These are phyloP conservation scores for Boletus eberwhitei DNA, from an alignment of 768 basidiomycete species.

Conservation along the genomic window DNA sequence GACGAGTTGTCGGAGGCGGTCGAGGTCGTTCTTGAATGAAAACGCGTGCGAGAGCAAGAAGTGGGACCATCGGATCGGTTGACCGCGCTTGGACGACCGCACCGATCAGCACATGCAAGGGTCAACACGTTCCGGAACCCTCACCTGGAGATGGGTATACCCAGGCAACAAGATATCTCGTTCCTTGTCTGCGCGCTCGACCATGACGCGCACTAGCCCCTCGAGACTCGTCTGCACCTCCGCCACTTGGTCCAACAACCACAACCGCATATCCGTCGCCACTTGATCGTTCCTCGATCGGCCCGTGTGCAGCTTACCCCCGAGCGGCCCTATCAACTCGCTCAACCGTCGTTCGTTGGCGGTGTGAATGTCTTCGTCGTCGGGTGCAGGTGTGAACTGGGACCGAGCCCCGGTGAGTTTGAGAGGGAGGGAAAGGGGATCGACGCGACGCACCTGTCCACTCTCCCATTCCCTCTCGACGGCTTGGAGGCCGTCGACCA, in stretches of 20 bases:
- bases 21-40: constrained; percentile 86
- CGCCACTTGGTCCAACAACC: constrained; percentile 79
- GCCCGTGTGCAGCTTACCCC: constrained; percentile 96
- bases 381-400: constrained; percentile 74
- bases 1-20: constrained; percentile 76
- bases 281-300: constrained; percentile 98
- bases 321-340: constrained; percentile 88
- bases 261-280: constrained; percentile 96
- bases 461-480: constrained; percentile 86
- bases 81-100: constrained; percentile 74
- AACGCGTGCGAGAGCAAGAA: constrained; percentile 93
- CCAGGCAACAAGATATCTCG: constrained; percentile 89
- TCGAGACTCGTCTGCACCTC: constrained; percentile 67
- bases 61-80: constrained; percentile 99
- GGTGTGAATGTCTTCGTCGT: constrained; percentile 99
- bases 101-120: background rate
- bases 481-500: constrained; percentile 66
- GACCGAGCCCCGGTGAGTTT: background rate
- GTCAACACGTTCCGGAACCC: background rate
- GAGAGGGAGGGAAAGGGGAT: background rate
- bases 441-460: constrained; percentile 47
- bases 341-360: constrained; percentile 94
- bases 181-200: constrained; percentile 91
- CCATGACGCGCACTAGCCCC: constrained; percentile 81
- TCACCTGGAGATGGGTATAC: constrained; percentile 95